Evolutionary conservation across 2,329 filamentous ascomycete genomes (phyloP).

Genomic region (Clonostachys sp.): DNA sequence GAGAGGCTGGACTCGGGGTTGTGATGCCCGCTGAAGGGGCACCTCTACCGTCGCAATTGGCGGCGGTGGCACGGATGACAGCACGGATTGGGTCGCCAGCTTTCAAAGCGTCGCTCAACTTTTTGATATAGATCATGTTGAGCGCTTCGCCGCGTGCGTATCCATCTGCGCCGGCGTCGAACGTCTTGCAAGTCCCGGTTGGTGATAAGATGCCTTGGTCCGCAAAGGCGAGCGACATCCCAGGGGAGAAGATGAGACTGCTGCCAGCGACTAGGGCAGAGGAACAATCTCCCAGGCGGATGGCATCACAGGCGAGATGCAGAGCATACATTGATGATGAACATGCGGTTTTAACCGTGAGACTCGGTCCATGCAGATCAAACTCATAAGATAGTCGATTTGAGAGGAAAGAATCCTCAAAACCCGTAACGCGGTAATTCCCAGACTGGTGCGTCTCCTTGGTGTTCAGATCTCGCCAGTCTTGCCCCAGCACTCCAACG

Average conservation of each 20-base stretch:
- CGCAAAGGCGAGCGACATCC: conserved; percentile 7
- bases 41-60: conserved; percentile 31
- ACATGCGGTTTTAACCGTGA: conserved; percentile 1
- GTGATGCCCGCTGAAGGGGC: conserved; percentile 24
- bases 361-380: background rate
- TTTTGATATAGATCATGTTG: conserved; percentile 33
- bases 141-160: conserved; percentile 42
- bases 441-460: conserved; percentile 11
- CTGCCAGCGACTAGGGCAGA: conserved; percentile 1
- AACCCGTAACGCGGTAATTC: conserved; percentile 8
- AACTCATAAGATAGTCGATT: background rate
- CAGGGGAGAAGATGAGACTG: background rate
- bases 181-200: conserved; percentile 18
- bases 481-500: conserved; percentile 23
- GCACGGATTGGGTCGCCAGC: conserved; percentile 32
- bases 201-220: conserved; percentile 18
- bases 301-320: background rate
- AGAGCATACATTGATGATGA: conserved; percentile 1
- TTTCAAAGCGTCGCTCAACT: conserved; percentile 32
- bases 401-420: background rate
- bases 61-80: conserved; percentile 21
- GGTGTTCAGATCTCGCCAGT: conserved; percentile 17
- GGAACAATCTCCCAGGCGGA: background rate
- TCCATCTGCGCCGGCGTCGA: conserved; percentile 34
- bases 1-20: conserved; percentile 24